A percentile compares a stretch with the other conserved stretches of the same genome.
phyloP scores from a whole-genome alignment of 345 rosid genomes.

The Eucalyptus tenuipes region DNA sequence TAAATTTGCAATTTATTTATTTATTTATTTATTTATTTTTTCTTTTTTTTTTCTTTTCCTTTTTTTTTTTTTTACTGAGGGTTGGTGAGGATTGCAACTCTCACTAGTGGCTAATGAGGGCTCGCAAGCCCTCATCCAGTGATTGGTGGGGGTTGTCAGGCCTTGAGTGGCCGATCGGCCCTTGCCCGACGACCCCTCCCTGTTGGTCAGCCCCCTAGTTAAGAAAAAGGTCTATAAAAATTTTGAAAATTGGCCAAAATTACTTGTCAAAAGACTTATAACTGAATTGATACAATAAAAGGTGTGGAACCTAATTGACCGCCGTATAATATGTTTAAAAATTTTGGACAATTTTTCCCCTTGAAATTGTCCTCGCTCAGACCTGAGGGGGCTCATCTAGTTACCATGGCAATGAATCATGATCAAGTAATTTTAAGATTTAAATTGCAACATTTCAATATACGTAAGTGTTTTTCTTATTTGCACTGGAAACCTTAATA shows the following conservation, averaged over 20 bases:
- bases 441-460: neutral
- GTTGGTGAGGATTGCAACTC: neutral
- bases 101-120: neutral
- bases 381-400: neutral
- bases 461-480: neutral
- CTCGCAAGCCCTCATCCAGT: neutral
- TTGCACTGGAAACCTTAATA: neutral
- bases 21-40: no score
- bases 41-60: fast-evolving
- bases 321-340: fast-evolving
- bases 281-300: neutral
- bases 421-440: neutral
- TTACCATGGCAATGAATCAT: neutral
- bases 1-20: no score
- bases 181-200: neutral
- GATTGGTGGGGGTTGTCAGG: neutral
- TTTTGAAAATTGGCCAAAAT: neutral
- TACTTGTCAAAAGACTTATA: neutral
- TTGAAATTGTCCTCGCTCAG: neutral
- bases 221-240: no score
- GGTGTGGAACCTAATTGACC: neutral
- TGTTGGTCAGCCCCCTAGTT: no score
- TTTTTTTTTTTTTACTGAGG: neutral
- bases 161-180: neutral
- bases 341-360: neutral